These are phyloP conservation scores for Cercospora sesami DNA, from an alignment of 2,329 filamentous ascomycete genomes.

Conservation along the genomic window DNA sequence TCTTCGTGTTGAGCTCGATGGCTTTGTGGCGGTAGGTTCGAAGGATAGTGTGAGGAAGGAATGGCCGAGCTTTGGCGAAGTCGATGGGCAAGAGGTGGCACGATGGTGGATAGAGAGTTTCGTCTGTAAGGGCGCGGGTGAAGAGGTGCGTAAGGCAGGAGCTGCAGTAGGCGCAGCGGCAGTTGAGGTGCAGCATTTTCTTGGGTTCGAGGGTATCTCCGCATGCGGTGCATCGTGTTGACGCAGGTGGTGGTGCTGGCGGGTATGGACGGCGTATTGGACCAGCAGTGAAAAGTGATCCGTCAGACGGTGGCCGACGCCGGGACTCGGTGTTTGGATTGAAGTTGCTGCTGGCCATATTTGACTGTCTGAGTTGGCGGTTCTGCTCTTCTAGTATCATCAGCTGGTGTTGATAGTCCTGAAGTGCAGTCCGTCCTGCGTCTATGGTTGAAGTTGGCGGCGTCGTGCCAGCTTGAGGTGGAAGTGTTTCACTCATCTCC, in stretches of 20 bases:
- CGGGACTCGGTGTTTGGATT: neutral
- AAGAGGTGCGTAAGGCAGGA: constrained; percentile 19
- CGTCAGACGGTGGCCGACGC: neutral
- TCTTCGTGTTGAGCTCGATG: constrained; percentile 24
- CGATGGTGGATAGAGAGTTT: constrained; percentile 15
- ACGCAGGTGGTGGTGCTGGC: neutral
- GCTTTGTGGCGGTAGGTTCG: constrained; percentile 8
- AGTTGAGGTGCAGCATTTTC: constrained; percentile 18
- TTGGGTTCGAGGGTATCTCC: neutral
- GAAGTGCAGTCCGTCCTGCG: neutral
- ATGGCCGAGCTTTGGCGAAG: constrained; percentile 3
- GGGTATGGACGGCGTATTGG: neutral
- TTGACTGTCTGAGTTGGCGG: neutral
- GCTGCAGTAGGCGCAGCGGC: constrained; percentile 18
- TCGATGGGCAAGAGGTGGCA: constrained; percentile 12
- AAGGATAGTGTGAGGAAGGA: constrained; percentile 14
- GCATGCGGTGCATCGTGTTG: constrained; percentile 12
- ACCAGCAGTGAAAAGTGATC: neutral
- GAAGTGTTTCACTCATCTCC: neutral
- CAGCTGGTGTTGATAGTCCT: neutral
- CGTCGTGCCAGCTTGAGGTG: neutral
- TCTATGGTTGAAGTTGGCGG: neutral
- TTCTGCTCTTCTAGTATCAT: neutral
- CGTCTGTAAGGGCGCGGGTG: constrained; percentile 15
- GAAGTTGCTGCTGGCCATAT: neutral